Conservation (phyloP, 2,329 filamentous ascomycete species). For the Rhynchosporium graminicola region DNA sequence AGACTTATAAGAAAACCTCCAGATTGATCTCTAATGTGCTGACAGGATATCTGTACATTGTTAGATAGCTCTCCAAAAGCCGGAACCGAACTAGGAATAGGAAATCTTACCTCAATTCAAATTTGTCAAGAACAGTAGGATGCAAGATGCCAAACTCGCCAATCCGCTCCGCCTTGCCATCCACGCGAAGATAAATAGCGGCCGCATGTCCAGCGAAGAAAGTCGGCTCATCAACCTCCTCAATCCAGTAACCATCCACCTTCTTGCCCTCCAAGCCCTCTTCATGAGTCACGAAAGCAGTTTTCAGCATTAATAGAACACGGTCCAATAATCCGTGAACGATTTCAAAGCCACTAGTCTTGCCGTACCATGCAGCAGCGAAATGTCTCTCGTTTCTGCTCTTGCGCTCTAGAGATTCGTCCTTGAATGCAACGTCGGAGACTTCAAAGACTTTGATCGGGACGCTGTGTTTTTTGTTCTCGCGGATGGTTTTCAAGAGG, state of each 20-base stretch:
- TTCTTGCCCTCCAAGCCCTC: slow-evolving; percentile 60
- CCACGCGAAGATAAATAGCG: slow-evolving; percentile 74
- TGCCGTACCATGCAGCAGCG: slow-evolving; percentile 93
- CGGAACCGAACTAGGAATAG: background rate
- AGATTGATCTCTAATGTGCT: slow-evolving; percentile 94
- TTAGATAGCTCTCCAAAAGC: slow-evolving; percentile 25
- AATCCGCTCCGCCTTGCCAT: slow-evolving; percentile 73
- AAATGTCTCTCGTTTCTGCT: slow-evolving; percentile 93
- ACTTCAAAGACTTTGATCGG: slow-evolving; percentile 94
- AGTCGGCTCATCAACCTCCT: slow-evolving; percentile 86
- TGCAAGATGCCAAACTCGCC: slow-evolving; percentile 94
- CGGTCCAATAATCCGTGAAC: slow-evolving; percentile 94
- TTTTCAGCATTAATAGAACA: slow-evolving; percentile 87
- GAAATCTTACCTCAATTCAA: slow-evolving; percentile 71
- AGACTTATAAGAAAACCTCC: slow-evolving; percentile 77
- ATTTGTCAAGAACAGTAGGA: slow-evolving; percentile 89
- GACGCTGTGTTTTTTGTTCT: slow-evolving; percentile 86
- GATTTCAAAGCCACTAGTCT: slow-evolving; percentile 90
- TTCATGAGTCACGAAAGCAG: slow-evolving; percentile 75
- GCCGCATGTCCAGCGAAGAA: slow-evolving; percentile 92
- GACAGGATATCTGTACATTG: slow-evolving; percentile 70
- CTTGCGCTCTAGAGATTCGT: slow-evolving; percentile 76
- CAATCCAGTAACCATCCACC: slow-evolving; percentile 83
- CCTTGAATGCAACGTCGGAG: slow-evolving; percentile 90
- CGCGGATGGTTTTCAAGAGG: slow-evolving; percentile 87